These are phyloP conservation scores for Xylariaceae sp. DNA, from an alignment of 2,329 filamentous ascomycete genomes.

Conservation along the genomic window DNA sequence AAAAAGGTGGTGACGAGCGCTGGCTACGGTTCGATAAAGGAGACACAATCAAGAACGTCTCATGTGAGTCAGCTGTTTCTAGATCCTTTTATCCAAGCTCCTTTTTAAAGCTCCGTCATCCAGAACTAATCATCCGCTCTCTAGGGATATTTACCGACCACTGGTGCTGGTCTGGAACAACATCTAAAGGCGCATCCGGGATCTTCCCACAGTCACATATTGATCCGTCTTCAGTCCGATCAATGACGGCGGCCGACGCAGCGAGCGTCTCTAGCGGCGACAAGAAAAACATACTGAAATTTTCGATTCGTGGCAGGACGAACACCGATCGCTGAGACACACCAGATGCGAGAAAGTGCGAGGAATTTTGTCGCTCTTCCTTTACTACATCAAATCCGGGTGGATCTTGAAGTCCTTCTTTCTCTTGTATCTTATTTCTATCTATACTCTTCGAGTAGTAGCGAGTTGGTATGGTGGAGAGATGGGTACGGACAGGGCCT, in stretches of 20 bases:
- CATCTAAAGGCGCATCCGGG: constrained; percentile 28
- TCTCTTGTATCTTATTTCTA: neutral
- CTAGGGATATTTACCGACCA: constrained; percentile 31
- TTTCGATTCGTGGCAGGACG: constrained; percentile 25
- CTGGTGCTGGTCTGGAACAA: constrained; percentile 34
- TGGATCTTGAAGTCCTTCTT: neutral
- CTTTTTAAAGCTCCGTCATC: neutral
- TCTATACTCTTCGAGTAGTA: too few relatives aligned
- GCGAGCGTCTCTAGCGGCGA: constrained; percentile 29
- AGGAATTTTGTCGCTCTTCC: too few relatives aligned
- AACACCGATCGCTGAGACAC: constrained; percentile 21
- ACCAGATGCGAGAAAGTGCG: too few relatives aligned
- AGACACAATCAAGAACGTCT: constrained; percentile 61
- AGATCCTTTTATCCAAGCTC: neutral
- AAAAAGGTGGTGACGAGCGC: constrained; percentile 40
- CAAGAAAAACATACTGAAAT: constrained; percentile 27
- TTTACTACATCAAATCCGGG: too few relatives aligned
- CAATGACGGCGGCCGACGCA: constrained; percentile 22
- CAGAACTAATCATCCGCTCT: constrained; percentile 8
- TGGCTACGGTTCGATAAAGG: constrained; percentile 64
- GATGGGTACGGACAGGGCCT: too few relatives aligned
- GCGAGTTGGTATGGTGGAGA: too few relatives aligned
- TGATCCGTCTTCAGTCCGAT: constrained; percentile 27
- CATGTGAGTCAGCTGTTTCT: constrained; percentile 25
- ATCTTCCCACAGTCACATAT: constrained; percentile 33